Evolutionary conservation across 192 early-diverging fungal species (phyloP).

Genomic region (Coemansia sp.): DNA sequence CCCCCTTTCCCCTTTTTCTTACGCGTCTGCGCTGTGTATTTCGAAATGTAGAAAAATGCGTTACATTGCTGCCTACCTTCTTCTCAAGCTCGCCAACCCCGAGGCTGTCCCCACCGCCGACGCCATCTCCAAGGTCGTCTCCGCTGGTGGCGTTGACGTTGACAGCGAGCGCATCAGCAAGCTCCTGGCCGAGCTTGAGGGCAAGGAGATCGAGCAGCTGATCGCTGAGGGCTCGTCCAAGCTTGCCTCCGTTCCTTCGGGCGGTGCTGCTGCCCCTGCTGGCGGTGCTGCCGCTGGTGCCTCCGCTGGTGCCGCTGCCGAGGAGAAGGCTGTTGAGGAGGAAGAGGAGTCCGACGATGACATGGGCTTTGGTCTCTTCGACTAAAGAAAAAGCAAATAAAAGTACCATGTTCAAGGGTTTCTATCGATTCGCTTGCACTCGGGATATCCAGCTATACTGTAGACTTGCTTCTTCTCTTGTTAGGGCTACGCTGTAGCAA

Average conservation of each 20-base stretch:
- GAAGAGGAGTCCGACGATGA: constrained; percentile 90
- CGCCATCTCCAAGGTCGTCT: constrained; percentile 80
- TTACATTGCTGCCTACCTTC: constrained; percentile 97
- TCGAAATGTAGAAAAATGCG: constrained; percentile 72
- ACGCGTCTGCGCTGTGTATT: not conserved
- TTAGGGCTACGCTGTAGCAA: too few relatives aligned
- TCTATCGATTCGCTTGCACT: not conserved
- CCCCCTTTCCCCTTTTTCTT: not conserved
- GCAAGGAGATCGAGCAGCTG: constrained; percentile 89
- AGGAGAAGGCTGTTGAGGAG: constrained; percentile 58
- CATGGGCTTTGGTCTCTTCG: constrained; percentile 98
- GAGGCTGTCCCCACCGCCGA: constrained; percentile 69
- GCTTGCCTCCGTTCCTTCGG: constrained; percentile 91
- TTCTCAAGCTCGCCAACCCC: constrained; percentile 87
- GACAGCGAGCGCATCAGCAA: constrained; percentile 76
- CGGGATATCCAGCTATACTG: not conserved
- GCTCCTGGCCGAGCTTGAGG: constrained; percentile 80
- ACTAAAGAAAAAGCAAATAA: constrained; percentile 55
- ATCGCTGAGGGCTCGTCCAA: constrained; percentile 89
- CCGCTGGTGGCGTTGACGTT: constrained; percentile 88
- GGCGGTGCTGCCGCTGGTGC: constrained; percentile 65
- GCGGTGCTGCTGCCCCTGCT: constrained; percentile 74
- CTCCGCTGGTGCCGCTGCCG: constrained; percentile 65
- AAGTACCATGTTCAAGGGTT: constrained; percentile 19
- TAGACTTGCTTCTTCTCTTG: not conserved